Conservation (phyloP, 106 monocot genomes). For the Dactylorhiza incarnata region DNA sequence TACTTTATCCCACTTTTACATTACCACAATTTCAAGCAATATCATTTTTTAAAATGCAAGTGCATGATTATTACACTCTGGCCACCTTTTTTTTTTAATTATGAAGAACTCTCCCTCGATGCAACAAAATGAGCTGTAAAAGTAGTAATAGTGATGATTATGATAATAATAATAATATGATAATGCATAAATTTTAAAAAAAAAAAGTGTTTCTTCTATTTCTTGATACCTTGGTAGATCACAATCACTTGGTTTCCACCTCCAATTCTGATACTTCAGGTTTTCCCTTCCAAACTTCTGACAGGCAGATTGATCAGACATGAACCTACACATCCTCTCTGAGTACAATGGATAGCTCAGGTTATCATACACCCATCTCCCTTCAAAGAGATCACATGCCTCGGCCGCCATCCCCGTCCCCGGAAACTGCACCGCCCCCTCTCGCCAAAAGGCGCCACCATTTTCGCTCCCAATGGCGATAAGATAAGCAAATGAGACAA, state of each 20-base stretch:
- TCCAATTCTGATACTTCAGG: conserved; percentile 52
- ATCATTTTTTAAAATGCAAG: no score
- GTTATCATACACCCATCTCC: conserved; percentile 53
- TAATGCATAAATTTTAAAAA: neutral
- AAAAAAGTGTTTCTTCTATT: neutral
- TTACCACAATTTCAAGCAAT: no score
- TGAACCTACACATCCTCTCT: conserved; percentile 44
- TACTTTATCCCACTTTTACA: no score
- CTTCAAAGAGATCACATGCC: conserved; percentile 24
- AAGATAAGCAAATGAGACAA: neutral
- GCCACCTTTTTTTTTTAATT: no score
- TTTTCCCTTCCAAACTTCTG: conserved; percentile 58
- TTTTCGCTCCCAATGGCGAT: neutral
- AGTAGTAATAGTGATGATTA: no score
- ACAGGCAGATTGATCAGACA: conserved; percentile 57
- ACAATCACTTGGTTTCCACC: conserved; percentile 66
- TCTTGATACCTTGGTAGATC: conserved; percentile 49
- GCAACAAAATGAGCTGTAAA: no score
- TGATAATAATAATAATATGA: neutral
- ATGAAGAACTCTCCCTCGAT: no score
- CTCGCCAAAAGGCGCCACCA: neutral
- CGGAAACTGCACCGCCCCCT: neutral
- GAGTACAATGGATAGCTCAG: conserved; percentile 30
- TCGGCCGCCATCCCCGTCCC: neutral
- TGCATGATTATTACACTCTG: no score